Percentiles rank a stretch among this genome's conserved stretches.
phyloP scores from a whole-genome alignment of 2,329 filamentous ascomycete species.

The Chaetomiaceae sp. region DNA sequence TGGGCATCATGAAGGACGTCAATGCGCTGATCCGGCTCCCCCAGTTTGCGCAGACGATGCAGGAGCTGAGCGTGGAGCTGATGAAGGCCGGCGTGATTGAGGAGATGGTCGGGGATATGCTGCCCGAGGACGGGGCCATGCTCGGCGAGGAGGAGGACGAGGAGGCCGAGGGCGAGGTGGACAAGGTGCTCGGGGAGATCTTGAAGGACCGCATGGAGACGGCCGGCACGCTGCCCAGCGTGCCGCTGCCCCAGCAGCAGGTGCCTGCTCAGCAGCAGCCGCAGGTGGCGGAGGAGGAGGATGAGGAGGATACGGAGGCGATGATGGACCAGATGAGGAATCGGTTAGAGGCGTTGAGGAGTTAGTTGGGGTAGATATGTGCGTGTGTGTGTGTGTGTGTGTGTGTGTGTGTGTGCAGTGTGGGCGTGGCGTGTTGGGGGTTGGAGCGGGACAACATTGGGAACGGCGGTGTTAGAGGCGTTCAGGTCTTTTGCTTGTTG shows the following conservation, averaged over 20 bases:
- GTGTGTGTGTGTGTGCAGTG: no score
- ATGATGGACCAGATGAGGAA: constrained; percentile 94
- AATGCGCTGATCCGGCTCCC: constrained; percentile 81
- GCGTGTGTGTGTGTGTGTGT: no score
- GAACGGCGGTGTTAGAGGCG: constrained; percentile 6
- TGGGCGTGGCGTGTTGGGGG: background rate
- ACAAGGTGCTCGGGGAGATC: constrained; percentile 88
- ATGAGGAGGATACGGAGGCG: constrained; percentile 81
- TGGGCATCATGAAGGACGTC: constrained; percentile 95
- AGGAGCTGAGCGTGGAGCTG: constrained; percentile 77
- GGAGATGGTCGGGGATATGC: constrained; percentile 86
- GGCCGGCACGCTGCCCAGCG: constrained; percentile 50
- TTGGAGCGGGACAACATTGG: background rate
- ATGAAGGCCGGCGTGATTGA: constrained; percentile 96
- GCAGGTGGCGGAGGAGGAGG: constrained; percentile 54
- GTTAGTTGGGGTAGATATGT: constrained; percentile 40
- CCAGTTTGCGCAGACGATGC: constrained; percentile 84
- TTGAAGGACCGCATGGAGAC: constrained; percentile 76
- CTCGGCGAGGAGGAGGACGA: constrained; percentile 67
- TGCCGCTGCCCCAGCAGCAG: constrained; percentile 51
- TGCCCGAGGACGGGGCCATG: constrained; percentile 69
- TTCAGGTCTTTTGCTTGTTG: background rate
- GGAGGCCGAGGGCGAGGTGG: constrained; percentile 74
- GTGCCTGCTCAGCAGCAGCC: constrained; percentile 48
- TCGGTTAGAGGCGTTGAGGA: constrained; percentile 84